These are phyloP conservation scores for Salmacisia buchloeana DNA, from an alignment of 1,284 basidiomycete species.

Conservation along the genomic window DNA sequence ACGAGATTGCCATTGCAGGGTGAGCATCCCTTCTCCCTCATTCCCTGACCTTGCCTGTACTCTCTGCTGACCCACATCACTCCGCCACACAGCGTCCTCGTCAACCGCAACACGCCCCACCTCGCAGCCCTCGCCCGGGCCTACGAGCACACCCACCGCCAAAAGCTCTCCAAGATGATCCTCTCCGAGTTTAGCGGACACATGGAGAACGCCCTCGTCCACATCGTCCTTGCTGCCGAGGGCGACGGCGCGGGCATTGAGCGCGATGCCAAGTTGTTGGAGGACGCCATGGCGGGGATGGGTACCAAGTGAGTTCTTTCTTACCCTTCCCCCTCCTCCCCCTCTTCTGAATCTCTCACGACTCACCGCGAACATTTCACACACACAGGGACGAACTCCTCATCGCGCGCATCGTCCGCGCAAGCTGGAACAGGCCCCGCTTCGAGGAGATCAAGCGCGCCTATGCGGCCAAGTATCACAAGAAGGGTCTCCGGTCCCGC, in stretches of 20 bases:
- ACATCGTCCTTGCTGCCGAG: conserved; percentile 46
- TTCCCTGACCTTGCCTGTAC: not conserved
- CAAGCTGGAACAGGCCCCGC: conserved; percentile 42
- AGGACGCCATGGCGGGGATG: conserved; percentile 45
- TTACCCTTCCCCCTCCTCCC: conserved; percentile 13
- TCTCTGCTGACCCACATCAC: not conserved
- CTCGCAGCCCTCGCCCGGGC: conserved; percentile 40
- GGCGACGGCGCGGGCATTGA: conserved; percentile 38
- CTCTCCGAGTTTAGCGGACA: conserved; percentile 45
- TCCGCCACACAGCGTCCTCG: conserved; percentile 30
- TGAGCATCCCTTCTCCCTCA: not conserved
- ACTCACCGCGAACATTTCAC: not conserved
- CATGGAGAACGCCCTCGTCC: conserved; percentile 41
- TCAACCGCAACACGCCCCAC: conserved; percentile 40
- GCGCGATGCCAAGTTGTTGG: conserved; percentile 42
- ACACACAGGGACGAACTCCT: conserved; percentile 22
- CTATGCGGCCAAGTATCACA: conserved; percentile 40
- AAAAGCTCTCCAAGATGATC: conserved; percentile 34
- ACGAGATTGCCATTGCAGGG: conserved; percentile 29
- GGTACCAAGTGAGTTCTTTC: conserved; percentile 32
- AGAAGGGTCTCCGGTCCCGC: conserved; percentile 35
- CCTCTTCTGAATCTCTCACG: not conserved
- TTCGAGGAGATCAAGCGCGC: conserved; percentile 45
- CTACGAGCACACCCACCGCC: conserved; percentile 33
- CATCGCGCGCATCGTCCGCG: conserved; percentile 34